These are phyloP conservation scores for Polygonum aviculare DNA, from an alignment of 148 eudicot genomes.

Conservation along the genomic window DNA sequence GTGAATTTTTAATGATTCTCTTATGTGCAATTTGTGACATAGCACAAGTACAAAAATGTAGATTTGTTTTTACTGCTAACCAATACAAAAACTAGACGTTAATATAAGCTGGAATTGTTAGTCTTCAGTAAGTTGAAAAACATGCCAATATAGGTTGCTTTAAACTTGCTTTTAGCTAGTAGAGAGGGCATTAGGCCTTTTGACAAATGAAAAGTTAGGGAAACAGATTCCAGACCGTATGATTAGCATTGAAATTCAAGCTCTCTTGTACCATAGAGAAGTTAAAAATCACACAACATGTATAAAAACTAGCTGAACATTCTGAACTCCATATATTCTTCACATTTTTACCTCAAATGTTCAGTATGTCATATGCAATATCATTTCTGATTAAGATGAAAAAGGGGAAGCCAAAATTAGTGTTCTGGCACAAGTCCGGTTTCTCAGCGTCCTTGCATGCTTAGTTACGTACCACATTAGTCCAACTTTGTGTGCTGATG, in stretches of 20 bases:
- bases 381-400: background rate
- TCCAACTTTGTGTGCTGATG: background rate
- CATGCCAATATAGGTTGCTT: background rate
- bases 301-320: background rate
- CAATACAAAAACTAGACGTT: background rate
- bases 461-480: background rate
- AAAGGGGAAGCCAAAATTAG: background rate
- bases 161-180: background rate
- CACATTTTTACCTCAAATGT: background rate
- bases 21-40: background rate
- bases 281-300: background rate
- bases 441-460: conserved; percentile 3
- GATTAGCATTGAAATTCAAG: background rate
- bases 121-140: conserved; percentile 8
- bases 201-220: conserved; percentile 8
- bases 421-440: background rate
- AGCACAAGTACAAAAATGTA: background rate
- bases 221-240: conserved; percentile 5
- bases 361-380: background rate
- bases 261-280: background rate
- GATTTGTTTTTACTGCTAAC: background rate
- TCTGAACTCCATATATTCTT: background rate
- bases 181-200: conserved; percentile 6
- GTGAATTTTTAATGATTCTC: background rate
- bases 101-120: background rate